A percentile compares a stretch with the other conserved stretches of the same genome.
Evolutionary conservation across 1,284 basidiomycete genomes (phyloP).

Genomic region (Meira miltonrushii): DNA sequence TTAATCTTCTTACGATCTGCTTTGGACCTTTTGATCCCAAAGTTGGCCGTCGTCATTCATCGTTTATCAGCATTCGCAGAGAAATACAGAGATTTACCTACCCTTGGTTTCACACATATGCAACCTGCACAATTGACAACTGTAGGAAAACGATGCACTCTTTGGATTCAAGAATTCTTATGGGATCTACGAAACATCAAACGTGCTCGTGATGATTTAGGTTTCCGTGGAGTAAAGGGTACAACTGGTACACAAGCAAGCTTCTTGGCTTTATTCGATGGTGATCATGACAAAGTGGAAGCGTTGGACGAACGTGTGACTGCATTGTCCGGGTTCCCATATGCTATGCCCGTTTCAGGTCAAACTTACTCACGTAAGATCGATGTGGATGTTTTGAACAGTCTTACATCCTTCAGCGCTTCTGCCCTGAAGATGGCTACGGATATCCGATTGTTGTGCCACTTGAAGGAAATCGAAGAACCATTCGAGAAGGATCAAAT

Average conservation of each 20-base stretch:
- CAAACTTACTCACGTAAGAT: slow-evolving; percentile 99
- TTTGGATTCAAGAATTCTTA: slow-evolving; percentile 92
- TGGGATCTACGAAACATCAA: slow-evolving; percentile 95
- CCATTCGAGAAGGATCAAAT: slow-evolving; percentile 99
- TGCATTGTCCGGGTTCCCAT: slow-evolving; percentile 80
- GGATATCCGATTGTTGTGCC: slow-evolving; percentile 65
- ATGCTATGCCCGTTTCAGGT: slow-evolving; percentile 93
- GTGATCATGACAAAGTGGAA: slow-evolving; percentile 81
- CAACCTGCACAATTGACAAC: slow-evolving; percentile 98
- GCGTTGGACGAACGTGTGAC: slow-evolving; percentile 72
- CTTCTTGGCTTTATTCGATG: slow-evolving; percentile 90
- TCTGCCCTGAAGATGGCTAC: slow-evolving; percentile 98
- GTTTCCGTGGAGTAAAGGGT: slow-evolving; percentile 97
- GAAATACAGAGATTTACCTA: slow-evolving; percentile 55
- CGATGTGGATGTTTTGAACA: slow-evolving; percentile 84
- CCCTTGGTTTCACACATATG: slow-evolving; percentile 95
- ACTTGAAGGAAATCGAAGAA: slow-evolving; percentile 84
- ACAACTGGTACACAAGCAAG: slow-evolving; percentile 97
- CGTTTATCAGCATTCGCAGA: slow-evolving; percentile 74
- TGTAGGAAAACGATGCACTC: slow-evolving; percentile 95
- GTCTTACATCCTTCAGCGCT: slow-evolving; percentile 83
- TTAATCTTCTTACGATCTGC: slow-evolving; percentile 90
- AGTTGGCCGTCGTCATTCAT: slow-evolving; percentile 82
- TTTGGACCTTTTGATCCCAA: slow-evolving; percentile 75
- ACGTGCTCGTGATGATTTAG: slow-evolving; percentile 84